Percentiles rank a stretch among this genome's conserved stretches.
phyloP scores from a whole-genome alignment of 306 rosid species.

The Prunus mira region DNA sequence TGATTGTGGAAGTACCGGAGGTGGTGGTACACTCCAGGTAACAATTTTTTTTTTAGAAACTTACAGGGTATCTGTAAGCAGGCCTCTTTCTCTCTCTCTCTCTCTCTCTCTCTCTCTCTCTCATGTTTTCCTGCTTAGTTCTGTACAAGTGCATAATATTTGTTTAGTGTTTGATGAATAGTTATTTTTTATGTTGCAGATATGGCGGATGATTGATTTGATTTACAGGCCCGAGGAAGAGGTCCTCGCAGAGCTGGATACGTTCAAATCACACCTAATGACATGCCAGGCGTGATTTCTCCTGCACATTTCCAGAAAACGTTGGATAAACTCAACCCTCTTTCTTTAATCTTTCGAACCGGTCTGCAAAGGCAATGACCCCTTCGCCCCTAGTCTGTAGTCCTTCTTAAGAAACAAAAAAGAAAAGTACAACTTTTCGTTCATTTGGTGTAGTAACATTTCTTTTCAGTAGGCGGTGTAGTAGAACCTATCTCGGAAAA shows the following conservation, averaged over 20 bases:
- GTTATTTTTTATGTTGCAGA: conserved; percentile 31
- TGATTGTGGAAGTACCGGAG: conserved; percentile 94
- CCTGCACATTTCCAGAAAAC: not conserved
- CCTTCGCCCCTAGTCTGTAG: not conserved
- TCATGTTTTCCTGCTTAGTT: not conserved
- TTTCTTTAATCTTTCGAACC: not conserved
- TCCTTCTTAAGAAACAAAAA: not conserved
- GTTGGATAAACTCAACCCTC: not conserved
- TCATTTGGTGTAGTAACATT: not conserved
- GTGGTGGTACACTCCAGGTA: conserved; percentile 98
- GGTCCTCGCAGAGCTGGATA: conserved; percentile 55
- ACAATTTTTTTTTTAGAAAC: not conserved
- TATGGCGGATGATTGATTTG: conserved; percentile 74
- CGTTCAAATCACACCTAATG: conserved; percentile 33
- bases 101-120: not conserved
- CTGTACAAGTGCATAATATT: not conserved
- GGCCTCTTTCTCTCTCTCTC: too few relatives aligned
- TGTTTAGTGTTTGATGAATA: not conserved
- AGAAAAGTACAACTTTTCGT: not conserved
- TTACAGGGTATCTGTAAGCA: not conserved
- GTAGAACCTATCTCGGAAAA: not conserved
- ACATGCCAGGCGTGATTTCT: conserved; percentile 20
- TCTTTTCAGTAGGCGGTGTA: not conserved
- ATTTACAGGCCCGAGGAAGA: conserved; percentile 59
- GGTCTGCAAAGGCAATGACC: not conserved